phyloP scores from a whole-genome alignment of 2,329 filamentous ascomycete genomes.

The Cryphonectria parasitica region DNA sequence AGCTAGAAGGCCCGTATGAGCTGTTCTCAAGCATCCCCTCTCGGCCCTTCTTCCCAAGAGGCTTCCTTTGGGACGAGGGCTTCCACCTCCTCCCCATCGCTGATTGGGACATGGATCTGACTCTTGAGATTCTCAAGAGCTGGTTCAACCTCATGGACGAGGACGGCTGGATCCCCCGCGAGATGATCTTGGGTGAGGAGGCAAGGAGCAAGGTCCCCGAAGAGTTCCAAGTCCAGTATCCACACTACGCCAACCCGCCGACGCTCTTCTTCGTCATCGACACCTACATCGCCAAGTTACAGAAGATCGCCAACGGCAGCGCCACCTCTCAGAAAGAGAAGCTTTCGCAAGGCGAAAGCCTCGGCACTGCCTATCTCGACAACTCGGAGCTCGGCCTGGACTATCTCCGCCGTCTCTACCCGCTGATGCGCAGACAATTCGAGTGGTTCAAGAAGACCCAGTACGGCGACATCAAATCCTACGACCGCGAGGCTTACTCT shows the following conservation, averaged over 20 bases:
- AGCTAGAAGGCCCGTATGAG: constrained; percentile 80
- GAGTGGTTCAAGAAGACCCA: constrained; percentile 96
- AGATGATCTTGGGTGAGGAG: constrained; percentile 91
- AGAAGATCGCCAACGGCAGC: constrained; percentile 54
- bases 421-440: constrained; percentile 85
- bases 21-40: constrained; percentile 92
- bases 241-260: constrained; percentile 95
- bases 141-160: constrained; percentile 98
- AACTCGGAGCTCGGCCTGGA: constrained; percentile 69
- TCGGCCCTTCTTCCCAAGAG: constrained; percentile 91
- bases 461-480: constrained; percentile 84
- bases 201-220: constrained; percentile 91
- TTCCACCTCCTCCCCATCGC: constrained; percentile 91
- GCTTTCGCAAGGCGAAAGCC: constrained; percentile 46
- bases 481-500: constrained; percentile 87
- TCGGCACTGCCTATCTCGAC: constrained; percentile 68
- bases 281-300: constrained; percentile 78
- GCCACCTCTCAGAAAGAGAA: constrained; percentile 47
- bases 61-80: constrained; percentile 97
- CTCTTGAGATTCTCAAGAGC: constrained; percentile 84
- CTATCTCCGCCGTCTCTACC: constrained; percentile 80
- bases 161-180: constrained; percentile 95
- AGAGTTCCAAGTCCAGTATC: constrained; percentile 95
- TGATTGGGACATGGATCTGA: constrained; percentile 92
- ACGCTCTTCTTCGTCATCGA: constrained; percentile 91